A percentile compares a stretch with the other conserved stretches of the same genome.
These are phyloP conservation scores for Austroboletus niveus DNA, from an alignment of 1,284 basidiomycete species.

Conservation along the genomic window DNA sequence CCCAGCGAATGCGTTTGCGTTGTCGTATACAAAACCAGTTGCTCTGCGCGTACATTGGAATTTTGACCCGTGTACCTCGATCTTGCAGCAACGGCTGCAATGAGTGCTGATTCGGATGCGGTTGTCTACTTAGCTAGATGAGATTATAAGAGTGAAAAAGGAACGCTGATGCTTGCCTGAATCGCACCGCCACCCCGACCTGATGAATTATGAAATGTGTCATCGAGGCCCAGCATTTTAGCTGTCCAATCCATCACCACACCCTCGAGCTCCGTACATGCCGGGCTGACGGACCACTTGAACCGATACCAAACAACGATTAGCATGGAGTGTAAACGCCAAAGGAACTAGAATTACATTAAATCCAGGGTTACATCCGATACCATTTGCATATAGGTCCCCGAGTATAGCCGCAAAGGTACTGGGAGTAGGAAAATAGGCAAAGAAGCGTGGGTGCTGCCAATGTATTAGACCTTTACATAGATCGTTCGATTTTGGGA, in stretches of 20 bases:
- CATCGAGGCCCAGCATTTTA: slow-evolving; percentile 74
- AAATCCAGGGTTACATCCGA: slow-evolving; percentile 83
- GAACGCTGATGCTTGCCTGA: no score
- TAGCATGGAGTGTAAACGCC: neutral
- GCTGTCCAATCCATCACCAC: slow-evolving; percentile 93
- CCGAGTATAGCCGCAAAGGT: slow-evolving; percentile 87
- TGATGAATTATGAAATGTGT: slow-evolving; percentile 63
- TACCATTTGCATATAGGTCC: slow-evolving; percentile 77
- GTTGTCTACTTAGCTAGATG: slow-evolving; percentile 52
- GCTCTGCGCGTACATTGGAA: slow-evolving; percentile 51
- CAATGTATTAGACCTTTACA: slow-evolving; percentile 68
- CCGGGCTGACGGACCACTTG: slow-evolving; percentile 81
- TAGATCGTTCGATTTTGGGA: no score
- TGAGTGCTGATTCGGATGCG: slow-evolving; percentile 83
- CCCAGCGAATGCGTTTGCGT: slow-evolving; percentile 92
- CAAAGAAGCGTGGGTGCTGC: slow-evolving; percentile 91
- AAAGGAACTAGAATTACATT: slow-evolving; percentile 54
- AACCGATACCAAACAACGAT: neutral
- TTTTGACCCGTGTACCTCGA: slow-evolving; percentile 48
- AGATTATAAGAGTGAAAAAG: neutral
- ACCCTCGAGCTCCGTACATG: slow-evolving; percentile 91
- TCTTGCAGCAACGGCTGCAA: slow-evolving; percentile 82
- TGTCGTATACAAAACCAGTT: slow-evolving; percentile 88
- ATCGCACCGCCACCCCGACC: slow-evolving; percentile 45
- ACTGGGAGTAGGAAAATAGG: slow-evolving; percentile 77